phyloP scores from a whole-genome alignment of 768 basidiomycete genomes.

The Dendrothele bispora region DNA sequence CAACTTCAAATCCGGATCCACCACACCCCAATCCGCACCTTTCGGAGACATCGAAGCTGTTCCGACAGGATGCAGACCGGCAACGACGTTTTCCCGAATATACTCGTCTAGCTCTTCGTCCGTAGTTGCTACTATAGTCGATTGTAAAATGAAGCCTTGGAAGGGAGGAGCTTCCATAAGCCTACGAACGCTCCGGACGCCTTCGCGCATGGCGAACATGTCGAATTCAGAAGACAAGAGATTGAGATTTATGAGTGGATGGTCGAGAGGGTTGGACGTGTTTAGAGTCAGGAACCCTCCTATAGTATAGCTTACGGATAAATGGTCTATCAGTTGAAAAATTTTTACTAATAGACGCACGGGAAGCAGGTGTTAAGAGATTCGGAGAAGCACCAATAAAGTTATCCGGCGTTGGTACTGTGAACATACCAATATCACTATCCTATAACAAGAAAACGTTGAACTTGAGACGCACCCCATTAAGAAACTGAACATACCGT shows the following conservation, averaged over 20 bases:
- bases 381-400: neutral
- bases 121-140: conserved; percentile 6
- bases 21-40: conserved; percentile 20
- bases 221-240: conserved; percentile 28
- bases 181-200: conserved; percentile 11
- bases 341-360: conserved; percentile 3
- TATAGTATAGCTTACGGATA: neutral
- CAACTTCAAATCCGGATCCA: conserved; percentile 24
- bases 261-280: conserved; percentile 37
- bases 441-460: neutral
- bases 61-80: conserved; percentile 19
- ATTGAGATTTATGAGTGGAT: conserved; percentile 44
- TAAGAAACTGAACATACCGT: neutral
- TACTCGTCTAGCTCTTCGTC: conserved; percentile 18
- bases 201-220: conserved; percentile 14
- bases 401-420: conserved; percentile 2
- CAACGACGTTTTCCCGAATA: conserved; percentile 6
- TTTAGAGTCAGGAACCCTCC: conserved; percentile 30
- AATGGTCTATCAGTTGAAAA: neutral
- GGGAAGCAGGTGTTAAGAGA: conserved; percentile 14
- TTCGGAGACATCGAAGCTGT: conserved; percentile 20
- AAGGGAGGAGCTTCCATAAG: conserved; percentile 14
- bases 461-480: conserved; percentile 10
- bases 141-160: conserved; percentile 14
- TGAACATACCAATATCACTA: conserved; percentile 8